Conservation (phyloP, 176 grass and related monocot genomes). For the Avena atlantica region DNA sequence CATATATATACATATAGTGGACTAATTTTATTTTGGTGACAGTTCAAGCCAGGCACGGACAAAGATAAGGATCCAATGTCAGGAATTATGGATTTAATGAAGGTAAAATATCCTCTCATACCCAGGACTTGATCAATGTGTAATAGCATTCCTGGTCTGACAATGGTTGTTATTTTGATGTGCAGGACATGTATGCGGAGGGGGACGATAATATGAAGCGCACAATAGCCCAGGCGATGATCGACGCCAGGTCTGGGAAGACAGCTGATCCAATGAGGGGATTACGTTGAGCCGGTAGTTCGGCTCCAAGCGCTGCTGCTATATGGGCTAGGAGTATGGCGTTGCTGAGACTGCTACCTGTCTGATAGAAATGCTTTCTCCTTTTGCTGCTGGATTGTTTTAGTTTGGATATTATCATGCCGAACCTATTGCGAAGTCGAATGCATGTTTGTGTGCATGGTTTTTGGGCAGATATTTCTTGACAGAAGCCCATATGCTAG, state of each 20-base stretch:
- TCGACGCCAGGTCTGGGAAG: conserved; percentile 81
- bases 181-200: conserved; percentile 82
- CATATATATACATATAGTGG: too few species aligned
- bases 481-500: background rate
- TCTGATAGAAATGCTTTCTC: background rate
- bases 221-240: conserved; percentile 79
- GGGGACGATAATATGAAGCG: conserved; percentile 89
- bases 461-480: background rate
- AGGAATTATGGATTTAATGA: conserved; percentile 96
- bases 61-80: conserved; percentile 94
- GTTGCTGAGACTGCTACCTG: background rate
- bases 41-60: conserved; percentile 78
- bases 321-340: too few species aligned
- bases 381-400: background rate
- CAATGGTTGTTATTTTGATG: background rate
- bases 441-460: background rate
- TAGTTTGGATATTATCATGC: background rate
- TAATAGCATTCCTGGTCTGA: background rate
- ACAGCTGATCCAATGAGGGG: conserved; percentile 55
- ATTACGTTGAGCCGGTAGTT: conserved; percentile 47
- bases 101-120: conserved; percentile 44
- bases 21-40: conserved; percentile 23
- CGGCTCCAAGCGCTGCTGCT: background rate
- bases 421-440: background rate
- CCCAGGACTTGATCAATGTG: background rate